Evolutionary conservation across 306 rosid species (phyloP), one percentile per base, ranked within the genome.

Genomic region (Prunus mume): DNA sequence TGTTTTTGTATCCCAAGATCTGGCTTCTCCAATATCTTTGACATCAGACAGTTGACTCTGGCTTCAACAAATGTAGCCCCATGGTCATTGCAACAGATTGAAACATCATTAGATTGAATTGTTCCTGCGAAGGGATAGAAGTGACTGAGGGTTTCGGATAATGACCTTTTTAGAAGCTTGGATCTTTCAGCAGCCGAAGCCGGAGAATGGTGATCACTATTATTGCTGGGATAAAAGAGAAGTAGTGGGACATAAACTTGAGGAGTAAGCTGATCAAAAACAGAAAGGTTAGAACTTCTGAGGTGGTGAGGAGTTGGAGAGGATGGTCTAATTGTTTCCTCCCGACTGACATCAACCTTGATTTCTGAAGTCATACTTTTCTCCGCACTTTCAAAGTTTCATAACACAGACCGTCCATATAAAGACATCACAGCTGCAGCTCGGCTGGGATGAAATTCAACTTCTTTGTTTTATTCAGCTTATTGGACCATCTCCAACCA

Each of bases 41-140:
- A 22, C 17, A 80, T 55, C 49, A 46, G 5, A 12, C 69, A 32
- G 10, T 50, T 46, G 22, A 73, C 79, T 45, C 12, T 15, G 0
- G 87, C 82, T 24, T 72, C 77, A 5, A 55, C 6, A 68, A 67
- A 76, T 19, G 51, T 12, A 6, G 63, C 83, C 20, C 87, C 84
- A 0, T 61, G 22, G 32, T 38, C 43, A 38, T 38, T 38, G 43
- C 43, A 38, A 38, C 43, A 38, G 43, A 38, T 38, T 38, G 9
- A 38, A 38, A 38, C 43, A 6, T 38, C 43, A 6, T 65, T 4
- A 22, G 58, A 24, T 50, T 20, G n/a, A 38, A 75, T 13, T 56
- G 63, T 25, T 15, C 79, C 72, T 22, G 79, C 72, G 14, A 75
- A 45, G 0, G 72, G 79, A 64, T 75, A 65, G 64, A 49, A 65